Conservation (phyloP, 345 rosid species). For the Tarenaya hassleriana region DNA sequence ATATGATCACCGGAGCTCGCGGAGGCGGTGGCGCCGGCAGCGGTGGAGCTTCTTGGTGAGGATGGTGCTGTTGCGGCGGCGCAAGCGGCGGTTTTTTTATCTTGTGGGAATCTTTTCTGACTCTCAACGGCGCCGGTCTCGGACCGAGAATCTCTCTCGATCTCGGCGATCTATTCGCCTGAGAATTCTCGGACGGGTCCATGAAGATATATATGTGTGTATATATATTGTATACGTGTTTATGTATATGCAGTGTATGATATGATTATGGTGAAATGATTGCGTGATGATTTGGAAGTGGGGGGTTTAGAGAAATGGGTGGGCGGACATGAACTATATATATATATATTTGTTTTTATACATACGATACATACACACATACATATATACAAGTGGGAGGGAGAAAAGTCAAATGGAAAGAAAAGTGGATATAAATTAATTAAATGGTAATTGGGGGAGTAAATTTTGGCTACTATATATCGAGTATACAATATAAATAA, state of each 20-base stretch:
- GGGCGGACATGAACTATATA: constrained; percentile 24
- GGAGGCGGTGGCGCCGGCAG: constrained; percentile 33
- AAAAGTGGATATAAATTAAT: constrained; percentile 19
- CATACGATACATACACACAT: no score
- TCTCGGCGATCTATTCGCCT: constrained; percentile 50
- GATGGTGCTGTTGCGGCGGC: constrained; percentile 30
- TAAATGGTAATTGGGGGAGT: constrained; percentile 30
- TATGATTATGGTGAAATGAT: constrained; percentile 22
- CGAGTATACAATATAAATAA: no score
- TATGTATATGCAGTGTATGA: constrained; percentile 9
- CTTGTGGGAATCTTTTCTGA: constrained; percentile 74
- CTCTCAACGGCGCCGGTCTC: constrained; percentile 64
- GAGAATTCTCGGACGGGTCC: constrained; percentile 21
- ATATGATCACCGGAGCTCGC: constrained; percentile 68
- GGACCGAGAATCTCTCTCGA: constrained; percentile 70
- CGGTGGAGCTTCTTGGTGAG: constrained; percentile 13
- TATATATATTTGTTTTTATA: no score
- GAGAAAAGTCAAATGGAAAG: constrained; percentile 30
- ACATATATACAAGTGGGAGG: neutral
- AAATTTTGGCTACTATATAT: constrained; percentile 33
- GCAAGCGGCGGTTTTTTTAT: constrained; percentile 53
- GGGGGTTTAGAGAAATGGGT: constrained; percentile 14
- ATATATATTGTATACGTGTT: neutral
- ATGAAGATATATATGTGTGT: neutral
- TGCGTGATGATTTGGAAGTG: constrained; percentile 25